Evolutionary conservation across 2,329 filamentous ascomycete genomes (phyloP), one percentile per base, ranked within the genome.

Genomic region (Diaporthe longicolla): DNA sequence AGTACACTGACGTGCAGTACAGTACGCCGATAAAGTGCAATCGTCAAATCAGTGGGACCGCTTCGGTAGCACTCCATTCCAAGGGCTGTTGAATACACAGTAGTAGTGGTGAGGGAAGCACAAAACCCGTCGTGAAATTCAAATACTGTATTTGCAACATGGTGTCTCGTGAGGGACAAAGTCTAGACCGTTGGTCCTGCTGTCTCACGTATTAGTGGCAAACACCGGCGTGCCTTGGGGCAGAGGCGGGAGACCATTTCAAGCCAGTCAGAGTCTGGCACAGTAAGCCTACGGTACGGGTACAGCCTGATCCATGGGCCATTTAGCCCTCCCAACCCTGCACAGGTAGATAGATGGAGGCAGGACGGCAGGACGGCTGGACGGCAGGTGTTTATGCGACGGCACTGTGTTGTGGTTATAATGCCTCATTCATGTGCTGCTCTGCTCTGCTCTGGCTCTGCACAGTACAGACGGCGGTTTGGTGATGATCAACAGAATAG

Each of bases 271-370:
- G 61, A 50, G 26, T 1, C 61, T 19, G 45, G 29, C 61, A 66
- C 61, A 66, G 61, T 66, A 66, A 66, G 61, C 61, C 61, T n/a
- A 52, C 29, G 45, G 61, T 66, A 66, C 61, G 19, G 45, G 61
- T 66, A 66, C 61, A 24, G 63, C 63, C 63, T 40, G 32, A 68
- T 68, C 63, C 63, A 37, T 68, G 63, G 32, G 35, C 19, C 19
- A 26, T 35, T 52, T 37, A 32, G 63, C 48, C 63, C n/a, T 45
- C 48, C 48, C n/a, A 29, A 43, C 29, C 32, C 7, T n/a, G 29
- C 29, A 17, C 45, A 15, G 4, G 29, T 37, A n/a, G n/a, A n/a
- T 8, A n/a, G 0, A 43, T 17, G 40, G 15, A 37, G 10, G 13
- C 13, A 8, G 17, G 43, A 48, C 43, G 43, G 17, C 43, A 48